Evolutionary conservation across 805 yeast genomes (phyloP), one percentile per base, ranked within the genome.

Genomic region (Saccharomyces paradoxus): DNA sequence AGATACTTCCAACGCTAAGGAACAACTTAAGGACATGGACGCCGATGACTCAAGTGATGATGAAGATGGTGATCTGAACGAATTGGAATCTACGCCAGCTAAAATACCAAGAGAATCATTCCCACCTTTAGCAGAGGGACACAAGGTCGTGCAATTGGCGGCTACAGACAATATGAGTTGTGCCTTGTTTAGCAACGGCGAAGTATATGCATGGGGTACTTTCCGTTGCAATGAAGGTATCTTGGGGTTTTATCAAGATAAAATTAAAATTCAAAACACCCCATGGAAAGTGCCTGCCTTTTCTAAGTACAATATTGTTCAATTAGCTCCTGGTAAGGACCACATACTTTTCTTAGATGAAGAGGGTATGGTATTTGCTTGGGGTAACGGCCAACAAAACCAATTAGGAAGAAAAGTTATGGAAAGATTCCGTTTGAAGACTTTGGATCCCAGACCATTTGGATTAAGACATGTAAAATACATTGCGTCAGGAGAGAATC

Each of bases 121-220:
- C 55, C 88, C 95, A 46, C 87, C 95, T 41, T 51, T 68, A 41
- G 71, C 64, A 24, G 64, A 63, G 4, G 79, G 77, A 50, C 67
- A 73, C 17, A 81, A 78, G 53, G 82, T 92, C 51, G 87, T 88
- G 24, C 94, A 86, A 66, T 69, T 92, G 44, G 90, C 89, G 14
- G 97, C 98, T 3, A 87, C 97, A 9, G 99, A 94, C 69, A 92
- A 90, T 64, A 73, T 92, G 56, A 87, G 96, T 46, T 91, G 92
- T 17, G 89, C 83, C 2, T 72, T 94, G 55, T 80, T 84, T 44
- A 85, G 81, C 49, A 83, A 82, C 53, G 98, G 99, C 41, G 89
- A 87, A 44, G 90, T 95, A 9, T 94, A 84, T 70, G 95, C 97
- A 0, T 94, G 99, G 98, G 99, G 99, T 41, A 88, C 97, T 22